phyloP scores from a whole-genome alignment of 805 yeast species.

The Maudiozyma pseudohumilis region DNA sequence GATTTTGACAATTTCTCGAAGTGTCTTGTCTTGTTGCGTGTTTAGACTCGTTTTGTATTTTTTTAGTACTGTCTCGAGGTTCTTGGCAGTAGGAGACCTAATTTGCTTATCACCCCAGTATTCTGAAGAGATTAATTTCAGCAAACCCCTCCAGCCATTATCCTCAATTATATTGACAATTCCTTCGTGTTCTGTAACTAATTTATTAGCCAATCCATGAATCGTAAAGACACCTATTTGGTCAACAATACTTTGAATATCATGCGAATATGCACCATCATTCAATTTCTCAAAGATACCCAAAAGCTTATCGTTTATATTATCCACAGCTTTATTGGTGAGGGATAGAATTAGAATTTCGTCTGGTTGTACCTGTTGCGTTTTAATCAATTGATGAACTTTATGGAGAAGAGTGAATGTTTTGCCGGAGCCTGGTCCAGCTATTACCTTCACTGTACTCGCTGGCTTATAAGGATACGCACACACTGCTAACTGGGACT shows the following conservation, averaged over 20 bases:
- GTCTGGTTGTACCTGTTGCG: slow-evolving; percentile 34
- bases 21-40: slow-evolving; percentile 9
- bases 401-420: slow-evolving; percentile 49
- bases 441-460: slow-evolving; percentile 41
- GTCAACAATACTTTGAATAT: slow-evolving; percentile 9
- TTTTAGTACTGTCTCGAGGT: slow-evolving; percentile 15
- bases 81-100: slow-evolving; percentile 8
- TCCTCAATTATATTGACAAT: slow-evolving; percentile 42
- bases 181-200: slow-evolving; percentile 35
- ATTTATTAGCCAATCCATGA: slow-evolving; percentile 49
- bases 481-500: slow-evolving; percentile 39
- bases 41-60: slow-evolving; percentile 8
- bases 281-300: slow-evolving; percentile 29
- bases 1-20: slow-evolving; percentile 19
- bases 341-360: slow-evolving; percentile 54
- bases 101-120: slow-evolving; percentile 9
- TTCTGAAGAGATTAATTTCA: slow-evolving; percentile 27
- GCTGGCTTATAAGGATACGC: slow-evolving; percentile 31
- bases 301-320: slow-evolving; percentile 28
- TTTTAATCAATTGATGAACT: slow-evolving; percentile 37
- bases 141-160: slow-evolving; percentile 39
- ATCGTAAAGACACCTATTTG: slow-evolving; percentile 45
- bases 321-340: slow-evolving; percentile 60
- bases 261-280: slow-evolving; percentile 7
- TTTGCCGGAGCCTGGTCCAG: slow-evolving; percentile 74